Percentiles rank a stretch among this genome's conserved stretches.
These are phyloP conservation scores for Fragaria ananassa DNA, from an alignment of 306 rosid species.

Conservation along the genomic window DNA sequence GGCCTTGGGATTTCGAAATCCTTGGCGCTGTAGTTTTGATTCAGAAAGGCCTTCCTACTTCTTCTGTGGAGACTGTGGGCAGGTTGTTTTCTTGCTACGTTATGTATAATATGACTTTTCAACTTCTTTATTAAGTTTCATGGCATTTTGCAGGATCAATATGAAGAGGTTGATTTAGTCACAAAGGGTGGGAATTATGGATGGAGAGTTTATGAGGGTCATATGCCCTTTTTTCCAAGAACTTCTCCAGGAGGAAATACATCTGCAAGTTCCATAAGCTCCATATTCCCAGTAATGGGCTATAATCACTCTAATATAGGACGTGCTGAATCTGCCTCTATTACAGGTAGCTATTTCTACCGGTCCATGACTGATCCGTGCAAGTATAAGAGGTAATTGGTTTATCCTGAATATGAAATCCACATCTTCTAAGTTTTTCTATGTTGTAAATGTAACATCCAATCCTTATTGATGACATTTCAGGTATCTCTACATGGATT, in stretches of 20 bases:
- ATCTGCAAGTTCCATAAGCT: slow-evolving; percentile 24
- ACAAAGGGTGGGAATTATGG: slow-evolving; percentile 42
- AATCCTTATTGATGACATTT: neutral
- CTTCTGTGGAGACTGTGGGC: slow-evolving; percentile 38
- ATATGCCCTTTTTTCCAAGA: slow-evolving; percentile 23
- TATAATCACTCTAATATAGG: slow-evolving; percentile 32
- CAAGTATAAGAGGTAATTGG: slow-evolving; percentile 8
- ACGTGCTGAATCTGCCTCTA: slow-evolving; percentile 26
- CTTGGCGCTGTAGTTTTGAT: slow-evolving; percentile 50
- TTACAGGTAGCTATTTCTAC: slow-evolving; percentile 38
- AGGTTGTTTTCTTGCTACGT: slow-evolving; percentile 19
- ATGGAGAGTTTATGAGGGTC: slow-evolving; percentile 40
- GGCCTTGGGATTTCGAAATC: slow-evolving; percentile 38
- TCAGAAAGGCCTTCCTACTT: slow-evolving; percentile 40
- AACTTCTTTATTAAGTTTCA: neutral
- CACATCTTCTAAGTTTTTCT: neutral
- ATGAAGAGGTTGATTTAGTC: slow-evolving; percentile 19
- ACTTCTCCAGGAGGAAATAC: slow-evolving; percentile 31
- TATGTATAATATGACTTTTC: neutral
- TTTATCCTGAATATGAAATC: neutral
- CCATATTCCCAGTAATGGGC: slow-evolving; percentile 35
- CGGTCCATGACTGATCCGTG: slow-evolving; percentile 22
- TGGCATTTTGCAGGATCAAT: neutral
- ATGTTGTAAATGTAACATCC: neutral
- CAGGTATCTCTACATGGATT: slow-evolving; percentile 16